phyloP scores from a whole-genome alignment of 2,329 filamentous ascomycete species.

The Blumeriella jaapii region DNA sequence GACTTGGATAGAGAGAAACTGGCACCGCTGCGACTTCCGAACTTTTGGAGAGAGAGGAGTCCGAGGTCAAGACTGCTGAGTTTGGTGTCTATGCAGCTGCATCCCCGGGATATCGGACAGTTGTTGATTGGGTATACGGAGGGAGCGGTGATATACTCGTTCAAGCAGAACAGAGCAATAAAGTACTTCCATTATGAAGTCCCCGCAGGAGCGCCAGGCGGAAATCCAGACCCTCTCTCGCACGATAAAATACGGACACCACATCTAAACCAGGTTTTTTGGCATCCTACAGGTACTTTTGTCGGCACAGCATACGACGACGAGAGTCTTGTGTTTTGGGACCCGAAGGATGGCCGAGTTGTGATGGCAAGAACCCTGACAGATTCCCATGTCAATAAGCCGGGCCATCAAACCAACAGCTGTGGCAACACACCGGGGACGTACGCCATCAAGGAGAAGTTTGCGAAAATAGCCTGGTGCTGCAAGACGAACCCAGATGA shows the following conservation, averaged over 20 bases:
- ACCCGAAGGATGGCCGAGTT: conserved; percentile 75
- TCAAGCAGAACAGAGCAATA: conserved; percentile 75
- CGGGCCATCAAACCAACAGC: conserved; percentile 33
- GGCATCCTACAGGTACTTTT: conserved; percentile 69
- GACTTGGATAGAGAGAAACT: conserved; percentile 75
- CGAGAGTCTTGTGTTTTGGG: conserved; percentile 87
- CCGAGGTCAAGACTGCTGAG: conserved; percentile 51
- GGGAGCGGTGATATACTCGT: conserved; percentile 82
- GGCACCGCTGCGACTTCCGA: conserved; percentile 71
- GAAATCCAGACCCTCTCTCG: conserved; percentile 49
- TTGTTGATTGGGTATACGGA: conserved; percentile 83
- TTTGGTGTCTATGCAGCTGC: conserved; percentile 70
- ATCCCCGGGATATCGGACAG: conserved; percentile 85
- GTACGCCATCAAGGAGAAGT: conserved; percentile 57
- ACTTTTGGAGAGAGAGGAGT: conserved; percentile 71
- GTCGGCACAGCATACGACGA: conserved; percentile 38
- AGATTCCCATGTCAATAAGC: conserved; percentile 61
- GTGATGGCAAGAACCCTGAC: conserved; percentile 74
- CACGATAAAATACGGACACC: conserved; percentile 56
- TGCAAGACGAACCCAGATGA: conserved; percentile 91
- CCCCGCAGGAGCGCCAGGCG: conserved; percentile 69
- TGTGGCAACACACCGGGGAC: conserved; percentile 35
- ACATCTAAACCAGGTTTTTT: conserved; percentile 69
- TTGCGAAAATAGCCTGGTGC: conserved; percentile 79
- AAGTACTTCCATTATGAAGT: conserved; percentile 78